A percentile compares a stretch with the other conserved stretches of the same genome.
Conservation (phyloP, 176 grass and related monocot species). For the Eleusine coracana region DNA sequence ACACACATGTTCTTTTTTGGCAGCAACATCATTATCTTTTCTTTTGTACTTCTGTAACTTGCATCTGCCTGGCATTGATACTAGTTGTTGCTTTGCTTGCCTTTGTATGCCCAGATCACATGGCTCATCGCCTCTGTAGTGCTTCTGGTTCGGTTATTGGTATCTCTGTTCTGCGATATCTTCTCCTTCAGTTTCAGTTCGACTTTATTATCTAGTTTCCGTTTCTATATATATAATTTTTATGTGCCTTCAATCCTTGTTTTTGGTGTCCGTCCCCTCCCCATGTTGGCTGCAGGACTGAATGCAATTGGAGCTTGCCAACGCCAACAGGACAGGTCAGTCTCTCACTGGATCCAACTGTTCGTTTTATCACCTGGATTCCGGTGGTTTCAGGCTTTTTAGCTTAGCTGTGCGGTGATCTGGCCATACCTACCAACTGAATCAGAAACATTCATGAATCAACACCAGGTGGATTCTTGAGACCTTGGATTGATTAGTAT, state of each 20-base stretch:
- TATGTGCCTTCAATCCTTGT: neutral
- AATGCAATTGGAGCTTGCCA: neutral
- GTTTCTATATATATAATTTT: neutral
- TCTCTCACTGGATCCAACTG: conserved; percentile 5
- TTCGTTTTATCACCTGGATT: conserved; percentile 26
- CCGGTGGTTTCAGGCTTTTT: conserved; percentile 29
- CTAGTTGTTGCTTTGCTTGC: neutral
- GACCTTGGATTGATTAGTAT: neutral
- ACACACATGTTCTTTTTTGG: neutral
- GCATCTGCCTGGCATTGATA: neutral
- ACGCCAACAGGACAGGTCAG: conserved; percentile 35
- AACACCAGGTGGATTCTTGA: neutral
- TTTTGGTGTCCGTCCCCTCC: neutral
- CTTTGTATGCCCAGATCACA: neutral
- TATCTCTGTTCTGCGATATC: neutral
- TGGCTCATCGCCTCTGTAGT: neutral
- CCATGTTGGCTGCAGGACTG: neutral
- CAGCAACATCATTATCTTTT: too few species aligned
- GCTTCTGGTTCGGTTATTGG: neutral
- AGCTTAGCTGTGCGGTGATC: neutral
- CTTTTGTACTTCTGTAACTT: too few species aligned
- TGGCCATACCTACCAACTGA: neutral
- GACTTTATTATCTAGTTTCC: neutral
- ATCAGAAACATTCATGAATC: neutral
- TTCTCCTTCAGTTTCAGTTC: neutral